Evolutionary conservation across 257 asterid species (phyloP), one percentile per base, ranked within the genome.

Genomic region (Catharanthus roseus): DNA sequence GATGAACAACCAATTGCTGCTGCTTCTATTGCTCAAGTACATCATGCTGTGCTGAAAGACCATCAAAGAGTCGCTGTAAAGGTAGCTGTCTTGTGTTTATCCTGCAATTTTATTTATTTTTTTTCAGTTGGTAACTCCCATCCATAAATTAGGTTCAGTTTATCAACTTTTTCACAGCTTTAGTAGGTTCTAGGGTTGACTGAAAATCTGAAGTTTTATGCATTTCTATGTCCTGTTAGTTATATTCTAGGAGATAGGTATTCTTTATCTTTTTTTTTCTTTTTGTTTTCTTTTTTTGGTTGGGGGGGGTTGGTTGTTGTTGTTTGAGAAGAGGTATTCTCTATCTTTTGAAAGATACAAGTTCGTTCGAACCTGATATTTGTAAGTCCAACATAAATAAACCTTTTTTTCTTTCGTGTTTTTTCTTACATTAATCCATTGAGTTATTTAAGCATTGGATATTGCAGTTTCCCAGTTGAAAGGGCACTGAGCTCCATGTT

Each of bases 1-100:
- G 95, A 91, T 75, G 96, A 91, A 82, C 81, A 75, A 76, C 97
- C 99, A 5, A 80, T 91, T 82, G 99, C 99, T 79, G 99, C 99
- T 78, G 99, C 99, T 73, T 93, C 99, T 36, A 91, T 93, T 82
- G 97, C 97, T 76, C 99, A 93, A 84, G 99, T 93, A 68, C 99
- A 93, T 82, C 96, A 65, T 74, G 99, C 97, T 74, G 71, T 87
- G 31, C 76, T 88, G 84, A 86, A 87, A 79, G 85, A 86, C 74
- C 72, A 74, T 44, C 87, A 81, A 79, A 96, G 91, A 77, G 99
- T 88, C 61, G 99, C 97, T 50, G 97, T 93, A 72, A 93, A 93
- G 99, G 98, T 92, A 67, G 82, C 56, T 41, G 45, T 9, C 62
- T 67, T 67, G 56, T 45, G 62, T 73, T 42, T 42, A 1, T 42